Evolutionary conservation across 345 rosid species (phyloP), one percentile per base, ranked within the genome.

Genomic region (Eucalyptus cladocalyx): DNA sequence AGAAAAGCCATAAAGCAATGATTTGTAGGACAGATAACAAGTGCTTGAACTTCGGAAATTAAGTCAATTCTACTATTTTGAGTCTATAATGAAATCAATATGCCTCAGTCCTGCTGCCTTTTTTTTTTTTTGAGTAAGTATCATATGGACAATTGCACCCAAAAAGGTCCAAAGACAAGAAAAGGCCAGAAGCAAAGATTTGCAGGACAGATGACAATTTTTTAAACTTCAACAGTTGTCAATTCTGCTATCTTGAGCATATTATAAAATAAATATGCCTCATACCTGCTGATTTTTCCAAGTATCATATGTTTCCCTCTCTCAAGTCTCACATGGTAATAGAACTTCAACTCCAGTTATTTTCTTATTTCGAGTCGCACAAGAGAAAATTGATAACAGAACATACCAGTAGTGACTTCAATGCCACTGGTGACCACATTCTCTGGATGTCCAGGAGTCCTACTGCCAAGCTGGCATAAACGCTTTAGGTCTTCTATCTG

Each of bases 391-490:
- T 21, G 19, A 58, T 1, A 17, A 56, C 48, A 13, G 16, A 72
- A 76, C 87, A 23, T 80, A 89, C 93, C 92, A 47, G 93, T 93
- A 16, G 93, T 91, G 87, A 89, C 93, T 92, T 92, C 93, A 90
- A 91, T 89, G n/a, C 94, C 93, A 72, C 91, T 90, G 3, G 93
- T 92, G 50, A 90, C 89, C 19, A 69, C 87, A 83, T 92, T 93
- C 90, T 92, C 93, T 8, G 93, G 93, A 67, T 93, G 93, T 28
- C 94, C 92, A 5, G 93, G 93, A 26, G 92, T 91, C 28, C 88
- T 54, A 34, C 94, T 92, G 49, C 93, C 93, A 43, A 90, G 90
- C 88, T 93, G 87, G 86, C 93, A 90, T 49, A 92, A 83, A 26
- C 50, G n/a, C 89, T 89, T 88, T 19, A 92, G 51, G 80, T 92